These are phyloP conservation scores for Exophiala bonariae DNA, from an alignment of 2,329 filamentous ascomycete species.

Conservation along the genomic window DNA sequence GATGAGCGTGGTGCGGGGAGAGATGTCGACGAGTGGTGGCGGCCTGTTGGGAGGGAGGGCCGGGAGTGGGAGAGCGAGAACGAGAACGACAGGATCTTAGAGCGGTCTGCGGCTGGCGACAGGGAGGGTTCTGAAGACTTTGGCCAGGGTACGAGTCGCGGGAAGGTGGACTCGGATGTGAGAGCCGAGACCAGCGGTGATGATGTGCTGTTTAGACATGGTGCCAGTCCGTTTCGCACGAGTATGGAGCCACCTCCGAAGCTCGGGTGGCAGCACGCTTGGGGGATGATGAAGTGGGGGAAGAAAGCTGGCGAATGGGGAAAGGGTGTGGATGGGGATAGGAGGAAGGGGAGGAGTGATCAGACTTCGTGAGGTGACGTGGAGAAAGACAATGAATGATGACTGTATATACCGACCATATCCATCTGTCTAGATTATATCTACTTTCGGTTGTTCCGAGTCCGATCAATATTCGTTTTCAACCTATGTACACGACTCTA, in stretches of 20 bases:
- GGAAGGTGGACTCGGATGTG: not conserved
- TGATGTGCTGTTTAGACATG: slow-evolving; percentile 42
- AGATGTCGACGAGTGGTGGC: slow-evolving; percentile 64
- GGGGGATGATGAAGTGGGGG: slow-evolving; percentile 56
- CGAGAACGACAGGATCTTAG: not conserved
- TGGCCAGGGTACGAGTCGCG: not conserved
- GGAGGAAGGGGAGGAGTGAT: slow-evolving; percentile 2
- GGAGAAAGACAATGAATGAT: not conserved
- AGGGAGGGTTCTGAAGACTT: not conserved
- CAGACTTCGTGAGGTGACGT: not conserved
- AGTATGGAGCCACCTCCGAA: slow-evolving; percentile 48
- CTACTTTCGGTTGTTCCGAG: too few relatives aligned
- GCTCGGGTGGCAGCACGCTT: slow-evolving; percentile 54
- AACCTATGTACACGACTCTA: not conserved
- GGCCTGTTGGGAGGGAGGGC: slow-evolving; percentile 62
- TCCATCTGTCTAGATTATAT: too few relatives aligned
- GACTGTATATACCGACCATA: not conserved
- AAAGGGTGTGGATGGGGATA: slow-evolving; percentile 46
- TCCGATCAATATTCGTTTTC: too few relatives aligned
- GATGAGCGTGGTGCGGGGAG: slow-evolving; percentile 43
- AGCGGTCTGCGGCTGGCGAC: not conserved
- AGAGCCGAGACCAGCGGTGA: not conserved
- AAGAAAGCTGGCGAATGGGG: slow-evolving; percentile 55
- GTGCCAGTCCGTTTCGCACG: slow-evolving; percentile 48
- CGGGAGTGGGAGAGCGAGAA: slow-evolving; percentile 62